phyloP scores from a whole-genome alignment of 179 eudicot species.

The Drosera spatulata region DNA sequence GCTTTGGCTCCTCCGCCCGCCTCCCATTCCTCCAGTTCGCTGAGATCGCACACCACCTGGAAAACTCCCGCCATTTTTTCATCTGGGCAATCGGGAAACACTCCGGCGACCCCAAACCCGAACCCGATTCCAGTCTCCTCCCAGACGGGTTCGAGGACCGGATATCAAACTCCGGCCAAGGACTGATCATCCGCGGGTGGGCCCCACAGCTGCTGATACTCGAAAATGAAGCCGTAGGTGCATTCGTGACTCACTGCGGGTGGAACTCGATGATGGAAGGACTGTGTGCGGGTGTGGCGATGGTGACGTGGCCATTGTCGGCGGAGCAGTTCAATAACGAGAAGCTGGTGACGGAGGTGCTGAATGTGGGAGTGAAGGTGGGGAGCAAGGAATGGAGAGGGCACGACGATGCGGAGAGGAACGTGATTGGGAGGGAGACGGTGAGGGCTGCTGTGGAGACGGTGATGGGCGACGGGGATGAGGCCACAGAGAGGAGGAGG shows the following conservation, averaged over 20 bases:
- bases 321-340: slow-evolving; percentile 17
- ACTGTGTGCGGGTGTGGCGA: slow-evolving; percentile 26
- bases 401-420: neutral
- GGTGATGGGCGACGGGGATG: slow-evolving; percentile 1
- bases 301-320: slow-evolving; percentile 29
- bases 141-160: slow-evolving; percentile 14
- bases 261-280: slow-evolving; percentile 33
- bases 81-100: slow-evolving; percentile 20
- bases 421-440: neutral
- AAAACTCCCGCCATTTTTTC: slow-evolving; percentile 14
- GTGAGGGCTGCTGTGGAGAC: neutral
- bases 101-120: neutral
- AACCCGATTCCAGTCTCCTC: slow-evolving; percentile 6
- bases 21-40: slow-evolving; percentile 13
- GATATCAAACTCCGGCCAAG: slow-evolving; percentile 7
- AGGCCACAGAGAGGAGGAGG: neutral
- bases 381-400: slow-evolving; percentile 1
- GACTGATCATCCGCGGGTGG: slow-evolving; percentile 34
- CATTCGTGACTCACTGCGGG: slow-evolving; percentile 33
- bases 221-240: slow-evolving; percentile 28
- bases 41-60: slow-evolving; percentile 31
- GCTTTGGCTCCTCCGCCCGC: slow-evolving; percentile 24
- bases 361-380: slow-evolving; percentile 1
- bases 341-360: slow-evolving; percentile 2
- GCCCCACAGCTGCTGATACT: slow-evolving; percentile 28